phyloP scores from a whole-genome alignment of 768 basidiomycete species.

The Candolleomyces eurysporus region DNA sequence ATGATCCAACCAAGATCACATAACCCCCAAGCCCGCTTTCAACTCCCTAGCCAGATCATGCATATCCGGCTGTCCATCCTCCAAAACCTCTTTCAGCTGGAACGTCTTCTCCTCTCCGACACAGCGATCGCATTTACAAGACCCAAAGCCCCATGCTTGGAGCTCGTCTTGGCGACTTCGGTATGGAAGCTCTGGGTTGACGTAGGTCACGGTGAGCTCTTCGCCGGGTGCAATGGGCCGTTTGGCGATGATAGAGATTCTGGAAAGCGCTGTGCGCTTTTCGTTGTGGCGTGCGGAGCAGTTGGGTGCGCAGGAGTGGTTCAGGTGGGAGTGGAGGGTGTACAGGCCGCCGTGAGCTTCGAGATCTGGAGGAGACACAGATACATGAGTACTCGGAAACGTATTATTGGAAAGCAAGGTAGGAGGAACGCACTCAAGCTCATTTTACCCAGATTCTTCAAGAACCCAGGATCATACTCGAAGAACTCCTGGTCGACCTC shows the following conservation, averaged over 20 bases:
- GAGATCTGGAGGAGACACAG: constrained; percentile 45
- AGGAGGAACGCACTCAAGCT: constrained; percentile 61
- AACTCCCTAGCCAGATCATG: constrained; percentile 58
- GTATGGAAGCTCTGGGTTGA: constrained; percentile 58
- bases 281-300: constrained; percentile 76
- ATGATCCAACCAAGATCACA: constrained; percentile 18
- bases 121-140: constrained; percentile 70
- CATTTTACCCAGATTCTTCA: constrained; percentile 73
- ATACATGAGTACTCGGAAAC: too few species aligned
- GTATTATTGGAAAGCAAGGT: constrained; percentile 6
- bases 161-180: constrained; percentile 51
- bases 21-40: constrained; percentile 62
- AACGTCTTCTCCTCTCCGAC: constrained; percentile 50
- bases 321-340: constrained; percentile 81
- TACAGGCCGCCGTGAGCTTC: constrained; percentile 89
- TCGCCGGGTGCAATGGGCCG: constrained; percentile 63
- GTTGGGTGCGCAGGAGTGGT: constrained; percentile 83
- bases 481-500: constrained; percentile 62
- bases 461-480: constrained; percentile 66
- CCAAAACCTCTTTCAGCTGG: constrained; percentile 27
- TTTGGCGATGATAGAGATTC: constrained; percentile 74
- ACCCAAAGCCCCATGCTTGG: constrained; percentile 72
- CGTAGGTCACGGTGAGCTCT: constrained; percentile 78
- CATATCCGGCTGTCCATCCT: constrained; percentile 26
- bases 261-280: constrained; percentile 61